phyloP scores from a whole-genome alignment of 805 yeast species.

The Yamadazyma kitorensis region DNA sequence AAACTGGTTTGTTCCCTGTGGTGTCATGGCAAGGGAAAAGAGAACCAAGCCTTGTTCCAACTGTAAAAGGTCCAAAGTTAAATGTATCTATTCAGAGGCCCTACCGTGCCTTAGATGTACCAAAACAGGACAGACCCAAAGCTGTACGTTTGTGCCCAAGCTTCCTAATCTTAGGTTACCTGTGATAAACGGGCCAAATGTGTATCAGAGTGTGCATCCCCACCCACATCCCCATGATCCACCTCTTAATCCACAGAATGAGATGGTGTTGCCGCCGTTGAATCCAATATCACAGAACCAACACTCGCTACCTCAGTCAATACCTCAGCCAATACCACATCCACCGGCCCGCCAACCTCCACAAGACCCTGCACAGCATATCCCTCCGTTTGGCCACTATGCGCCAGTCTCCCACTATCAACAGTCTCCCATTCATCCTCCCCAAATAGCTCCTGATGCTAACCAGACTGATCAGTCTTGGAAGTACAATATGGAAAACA shows the following conservation, averaged over 20 bases:
- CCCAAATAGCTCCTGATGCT: not conserved
- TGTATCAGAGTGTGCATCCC: too few species aligned
- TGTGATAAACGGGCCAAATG: conserved; percentile 11
- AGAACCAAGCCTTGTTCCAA: conserved; percentile 59
- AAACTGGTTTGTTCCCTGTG: not conserved
- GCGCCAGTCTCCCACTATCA: conserved; percentile 1
- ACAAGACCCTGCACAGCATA: conserved; percentile 1
- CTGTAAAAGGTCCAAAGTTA: conserved; percentile 62
- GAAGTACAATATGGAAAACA: conserved; percentile 33
- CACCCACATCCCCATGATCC: too few species aligned
- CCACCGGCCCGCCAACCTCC: not conserved
- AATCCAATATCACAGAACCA: conserved; percentile 7
- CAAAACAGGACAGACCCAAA: conserved; percentile 41
- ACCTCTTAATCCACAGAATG: conserved; percentile 3
- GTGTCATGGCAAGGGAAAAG: conserved; percentile 33
- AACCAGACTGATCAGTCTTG: conserved; percentile 15
- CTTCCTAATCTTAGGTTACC: conserved; percentile 42
- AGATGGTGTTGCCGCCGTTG: conserved; percentile 16
- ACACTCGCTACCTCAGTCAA: not conserved
- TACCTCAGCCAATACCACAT: not conserved
- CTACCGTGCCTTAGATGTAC: conserved; percentile 60
- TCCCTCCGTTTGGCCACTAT: not conserved
- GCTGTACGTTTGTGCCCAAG: conserved; percentile 56
- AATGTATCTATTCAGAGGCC: conserved; percentile 48
- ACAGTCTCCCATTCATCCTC: not conserved